These are phyloP conservation scores for Dissophora ornata DNA, from an alignment of 192 early-diverging fungal species.

Conservation along the genomic window DNA sequence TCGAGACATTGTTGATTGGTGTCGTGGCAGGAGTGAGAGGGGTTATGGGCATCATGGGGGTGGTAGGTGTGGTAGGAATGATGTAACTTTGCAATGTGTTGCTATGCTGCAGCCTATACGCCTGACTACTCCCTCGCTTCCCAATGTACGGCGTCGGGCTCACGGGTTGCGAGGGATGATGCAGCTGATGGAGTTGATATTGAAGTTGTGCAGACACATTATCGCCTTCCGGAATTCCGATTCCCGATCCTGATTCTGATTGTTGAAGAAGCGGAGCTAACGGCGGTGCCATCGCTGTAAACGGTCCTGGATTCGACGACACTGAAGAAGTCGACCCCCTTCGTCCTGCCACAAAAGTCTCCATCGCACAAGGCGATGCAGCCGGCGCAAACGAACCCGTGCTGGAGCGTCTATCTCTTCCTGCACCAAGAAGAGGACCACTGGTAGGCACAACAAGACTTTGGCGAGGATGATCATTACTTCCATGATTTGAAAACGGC, in stretches of 20 bases:
- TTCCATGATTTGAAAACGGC: not conserved
- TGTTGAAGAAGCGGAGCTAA: too few relatives aligned
- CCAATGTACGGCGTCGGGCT: slow-evolving; percentile 23
- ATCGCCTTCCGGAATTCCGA: slow-evolving; percentile 15
- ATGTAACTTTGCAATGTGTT: not conserved
- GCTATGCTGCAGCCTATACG: slow-evolving; percentile 30
- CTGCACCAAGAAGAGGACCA: not conserved
- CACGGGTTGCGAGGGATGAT: slow-evolving; percentile 12
- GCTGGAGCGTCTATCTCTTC: slow-evolving; percentile 37
- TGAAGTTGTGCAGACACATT: not conserved
- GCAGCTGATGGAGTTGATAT: too few relatives aligned
- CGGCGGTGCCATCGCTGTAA: slow-evolving; percentile 3
- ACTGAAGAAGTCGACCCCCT: slow-evolving; percentile 47
- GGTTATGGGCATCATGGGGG: too few relatives aligned
- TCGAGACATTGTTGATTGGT: too few relatives aligned
- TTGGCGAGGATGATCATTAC: not conserved
- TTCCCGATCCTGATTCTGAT: too few relatives aligned
- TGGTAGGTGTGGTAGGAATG: not conserved
- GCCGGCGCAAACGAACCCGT: slow-evolving; percentile 42
- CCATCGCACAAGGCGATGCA: slow-evolving; percentile 36
- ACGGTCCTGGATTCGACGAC: slow-evolving; percentile 30
- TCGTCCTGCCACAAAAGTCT: slow-evolving; percentile 44
- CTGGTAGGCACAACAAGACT: too few relatives aligned
- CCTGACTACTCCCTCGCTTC: slow-evolving; percentile 46
- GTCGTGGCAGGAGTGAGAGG: too few relatives aligned